Conservation (phyloP, 1,139 yeast species). For the Hansenula lynferdii region DNA sequence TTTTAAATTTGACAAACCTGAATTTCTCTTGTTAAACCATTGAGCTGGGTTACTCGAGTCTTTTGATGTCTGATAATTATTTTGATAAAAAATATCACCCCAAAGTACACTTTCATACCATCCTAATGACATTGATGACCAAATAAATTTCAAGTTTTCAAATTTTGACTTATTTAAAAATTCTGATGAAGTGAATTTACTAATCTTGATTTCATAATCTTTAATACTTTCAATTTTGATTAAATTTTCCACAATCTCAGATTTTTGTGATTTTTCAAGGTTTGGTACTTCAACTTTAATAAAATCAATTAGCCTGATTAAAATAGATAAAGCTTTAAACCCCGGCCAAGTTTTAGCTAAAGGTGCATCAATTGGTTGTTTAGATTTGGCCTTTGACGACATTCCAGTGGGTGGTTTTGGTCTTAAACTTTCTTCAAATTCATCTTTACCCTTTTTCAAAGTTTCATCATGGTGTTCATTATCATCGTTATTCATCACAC, state of each 20-base stretch:
- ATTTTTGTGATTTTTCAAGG: constrained; percentile 18
- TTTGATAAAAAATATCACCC: constrained; percentile 51
- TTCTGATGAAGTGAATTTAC: constrained; percentile 27
- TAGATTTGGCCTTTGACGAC: constrained; percentile 56
- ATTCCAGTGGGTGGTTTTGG: constrained; percentile 52
- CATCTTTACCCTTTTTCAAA: no score
- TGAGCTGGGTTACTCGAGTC: constrained; percentile 3
- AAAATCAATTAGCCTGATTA: constrained; percentile 38
- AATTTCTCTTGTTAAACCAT: constrained; percentile 18
- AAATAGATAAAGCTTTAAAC: constrained; percentile 39
- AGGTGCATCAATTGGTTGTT: constrained; percentile 46
- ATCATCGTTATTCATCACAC: no score
- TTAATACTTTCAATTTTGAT: constrained; percentile 33
- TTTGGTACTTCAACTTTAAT: constrained; percentile 34
- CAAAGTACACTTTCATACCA: constrained; percentile 75
- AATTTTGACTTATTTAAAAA: constrained; percentile 30
- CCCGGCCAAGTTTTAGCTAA: constrained; percentile 60
- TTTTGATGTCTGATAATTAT: constrained; percentile 9
- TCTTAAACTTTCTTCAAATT: constrained; percentile 23
- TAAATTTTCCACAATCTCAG: constrained; percentile 29
- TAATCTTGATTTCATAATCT: constrained; percentile 26
- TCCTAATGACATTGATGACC: constrained; percentile 64
- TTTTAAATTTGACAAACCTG: constrained; percentile 15
- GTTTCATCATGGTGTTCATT: not conserved
- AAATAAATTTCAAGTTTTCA: constrained; percentile 48